Evolutionary conservation across 768 basidiomycete species (phyloP).

Genomic region (Trametes elegans): DNA sequence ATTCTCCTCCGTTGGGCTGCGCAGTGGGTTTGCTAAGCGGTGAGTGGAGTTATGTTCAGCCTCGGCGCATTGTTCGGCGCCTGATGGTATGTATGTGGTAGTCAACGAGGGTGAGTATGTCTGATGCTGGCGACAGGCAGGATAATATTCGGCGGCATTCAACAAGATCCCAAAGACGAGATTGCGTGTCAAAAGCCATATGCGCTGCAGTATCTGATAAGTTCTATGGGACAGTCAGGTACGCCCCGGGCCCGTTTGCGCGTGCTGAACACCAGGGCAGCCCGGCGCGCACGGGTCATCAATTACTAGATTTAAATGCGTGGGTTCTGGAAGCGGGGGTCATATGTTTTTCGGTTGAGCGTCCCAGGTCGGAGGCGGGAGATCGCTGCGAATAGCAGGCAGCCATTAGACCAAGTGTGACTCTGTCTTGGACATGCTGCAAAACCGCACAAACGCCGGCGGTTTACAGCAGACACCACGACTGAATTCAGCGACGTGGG

Average conservation of each 20-base stretch:
- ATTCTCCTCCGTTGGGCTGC: too few species aligned
- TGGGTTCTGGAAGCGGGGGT: background rate
- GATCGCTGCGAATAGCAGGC: background rate
- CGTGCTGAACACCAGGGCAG: background rate
- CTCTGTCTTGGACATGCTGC: background rate
- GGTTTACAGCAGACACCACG: background rate
- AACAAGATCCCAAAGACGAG: background rate
- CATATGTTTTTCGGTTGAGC: constrained; percentile 2
- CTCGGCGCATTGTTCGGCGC: too few species aligned
- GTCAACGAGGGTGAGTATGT: background rate
- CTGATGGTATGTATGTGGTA: too few species aligned
- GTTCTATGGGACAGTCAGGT: background rate
- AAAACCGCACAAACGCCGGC: constrained; percentile 1
- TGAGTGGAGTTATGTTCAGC: too few species aligned
- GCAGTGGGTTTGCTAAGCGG: too few species aligned
- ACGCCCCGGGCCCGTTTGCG: background rate
- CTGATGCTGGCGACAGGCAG: background rate
- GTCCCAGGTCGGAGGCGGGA: background rate
- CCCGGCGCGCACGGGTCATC: background rate
- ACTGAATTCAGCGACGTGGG: background rate
- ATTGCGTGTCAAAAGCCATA: too few species aligned
- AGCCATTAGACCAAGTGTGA: constrained; percentile 1
- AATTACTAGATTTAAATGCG: background rate
- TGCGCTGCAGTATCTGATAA: constrained; percentile 3
- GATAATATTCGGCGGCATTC: background rate